A percentile compares a stretch with the other conserved stretches of the same genome.
Evolutionary conservation across 148 eudicot species (phyloP).

Genomic region (Rheum nobile): DNA sequence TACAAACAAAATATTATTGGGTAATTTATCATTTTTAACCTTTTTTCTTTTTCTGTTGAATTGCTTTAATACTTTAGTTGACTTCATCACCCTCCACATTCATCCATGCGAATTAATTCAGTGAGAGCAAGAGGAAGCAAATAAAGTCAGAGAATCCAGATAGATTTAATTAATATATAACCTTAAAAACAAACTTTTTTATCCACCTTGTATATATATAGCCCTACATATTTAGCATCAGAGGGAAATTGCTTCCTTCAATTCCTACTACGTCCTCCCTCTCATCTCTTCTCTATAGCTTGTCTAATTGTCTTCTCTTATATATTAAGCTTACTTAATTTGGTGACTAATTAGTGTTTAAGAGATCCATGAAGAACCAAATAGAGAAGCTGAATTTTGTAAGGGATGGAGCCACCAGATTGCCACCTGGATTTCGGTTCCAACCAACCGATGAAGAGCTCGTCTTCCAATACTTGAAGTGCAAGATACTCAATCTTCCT

Average conservation of each 20-base stretch:
- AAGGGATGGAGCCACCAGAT: constrained; percentile 46
- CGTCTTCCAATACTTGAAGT: constrained; percentile 59
- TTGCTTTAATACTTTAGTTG: constrained; percentile 2
- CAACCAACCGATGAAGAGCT: constrained; percentile 94
- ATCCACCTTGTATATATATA: constrained; percentile 4
- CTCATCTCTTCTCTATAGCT: neutral
- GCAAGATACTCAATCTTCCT: constrained; percentile 54
- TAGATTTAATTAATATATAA: neutral
- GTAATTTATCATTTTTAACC: neutral
- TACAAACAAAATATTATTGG: neutral
- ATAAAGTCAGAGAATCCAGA: neutral
- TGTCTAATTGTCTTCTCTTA: neutral
- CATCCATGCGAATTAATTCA: neutral
- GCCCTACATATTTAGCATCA: neutral
- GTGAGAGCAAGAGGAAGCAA: neutral
- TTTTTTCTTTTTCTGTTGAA: neutral
- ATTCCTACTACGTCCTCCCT: neutral
- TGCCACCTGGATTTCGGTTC: constrained; percentile 85
- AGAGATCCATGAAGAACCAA: neutral
- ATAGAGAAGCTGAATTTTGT: constrained; percentile 28
- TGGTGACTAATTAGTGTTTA: neutral
- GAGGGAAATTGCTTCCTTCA: neutral
- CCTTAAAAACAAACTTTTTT: neutral
- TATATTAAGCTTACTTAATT: neutral
- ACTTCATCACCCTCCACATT: constrained; percentile 1